Evolutionary conservation across 1,284 basidiomycete species (phyloP).

Genomic region (Golubevia sp.): DNA sequence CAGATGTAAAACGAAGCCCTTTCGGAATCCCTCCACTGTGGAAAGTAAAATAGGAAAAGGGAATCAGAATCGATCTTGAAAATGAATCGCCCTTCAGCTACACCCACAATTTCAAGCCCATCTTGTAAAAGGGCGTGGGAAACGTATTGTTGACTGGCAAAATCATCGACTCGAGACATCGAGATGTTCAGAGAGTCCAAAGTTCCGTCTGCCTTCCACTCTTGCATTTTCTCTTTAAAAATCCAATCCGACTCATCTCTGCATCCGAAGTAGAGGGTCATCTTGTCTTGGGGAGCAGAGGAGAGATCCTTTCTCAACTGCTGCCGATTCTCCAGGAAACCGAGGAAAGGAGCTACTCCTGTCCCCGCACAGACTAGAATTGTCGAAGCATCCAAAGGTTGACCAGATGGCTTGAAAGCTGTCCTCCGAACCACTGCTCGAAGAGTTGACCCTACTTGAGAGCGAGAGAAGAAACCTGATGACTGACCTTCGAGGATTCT

Average conservation of each 20-base stretch:
- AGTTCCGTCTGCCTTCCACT: not conserved
- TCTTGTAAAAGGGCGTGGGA: not conserved
- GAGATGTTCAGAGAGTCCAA: not conserved
- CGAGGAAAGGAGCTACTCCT: constrained; percentile 1
- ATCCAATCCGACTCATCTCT: not conserved
- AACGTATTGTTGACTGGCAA: not conserved
- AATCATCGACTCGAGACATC: not conserved
- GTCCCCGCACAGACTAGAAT: constrained; percentile 2
- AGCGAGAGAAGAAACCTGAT: not conserved
- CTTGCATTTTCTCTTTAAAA: not conserved
- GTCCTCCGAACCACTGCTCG: not conserved
- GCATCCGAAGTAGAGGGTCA: not conserved
- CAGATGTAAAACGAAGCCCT: not conserved
- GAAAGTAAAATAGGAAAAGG: not conserved
- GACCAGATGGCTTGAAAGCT: not conserved
- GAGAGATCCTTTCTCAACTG: not conserved
- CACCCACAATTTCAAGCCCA: not conserved
- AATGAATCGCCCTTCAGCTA: not conserved
- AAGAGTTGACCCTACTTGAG: not conserved
- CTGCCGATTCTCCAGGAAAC: constrained; percentile 1
- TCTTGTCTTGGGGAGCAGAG: not conserved
- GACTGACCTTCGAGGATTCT: not conserved
- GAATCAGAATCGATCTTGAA: not conserved
- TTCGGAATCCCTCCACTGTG: not conserved
- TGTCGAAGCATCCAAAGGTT: not conserved